Percentiles rank a stretch among this genome's conserved stretches.
Conservation (phyloP, 1,284 basidiomycete species). For the Albatrellus sp. region DNA sequence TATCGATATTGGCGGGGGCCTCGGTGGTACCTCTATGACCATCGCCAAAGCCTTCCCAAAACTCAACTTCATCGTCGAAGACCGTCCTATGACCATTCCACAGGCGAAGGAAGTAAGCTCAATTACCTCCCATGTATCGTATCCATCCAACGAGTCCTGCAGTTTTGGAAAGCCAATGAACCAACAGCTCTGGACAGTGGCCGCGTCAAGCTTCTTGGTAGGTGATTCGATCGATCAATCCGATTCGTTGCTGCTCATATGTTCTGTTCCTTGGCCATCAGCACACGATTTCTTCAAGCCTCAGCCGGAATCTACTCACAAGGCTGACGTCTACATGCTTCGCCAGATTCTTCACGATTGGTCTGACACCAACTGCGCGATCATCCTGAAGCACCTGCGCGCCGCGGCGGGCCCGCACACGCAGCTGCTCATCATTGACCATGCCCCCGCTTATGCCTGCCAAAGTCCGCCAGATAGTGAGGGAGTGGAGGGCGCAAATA, state of each 20-base stretch:
- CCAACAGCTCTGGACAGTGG: constrained; percentile 13
- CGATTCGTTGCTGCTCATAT: no score
- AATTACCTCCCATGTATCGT: no score
- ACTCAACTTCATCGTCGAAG: constrained; percentile 15
- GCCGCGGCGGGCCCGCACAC: constrained; percentile 12
- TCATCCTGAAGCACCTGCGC: constrained; percentile 14
- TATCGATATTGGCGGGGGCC: constrained; percentile 16
- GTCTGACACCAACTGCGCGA: constrained; percentile 11
- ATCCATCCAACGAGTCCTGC: no score
- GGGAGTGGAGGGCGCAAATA: constrained; percentile 1
- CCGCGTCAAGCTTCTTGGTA: constrained; percentile 12
- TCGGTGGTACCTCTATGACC: constrained; percentile 12
- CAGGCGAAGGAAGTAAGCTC: neutral
- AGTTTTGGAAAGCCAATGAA: constrained; percentile 15
- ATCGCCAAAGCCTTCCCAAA: constrained; percentile 13
- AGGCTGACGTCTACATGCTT: constrained; percentile 16
- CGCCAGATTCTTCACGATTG: constrained; percentile 17
- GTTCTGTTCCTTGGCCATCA: constrained; percentile 6
- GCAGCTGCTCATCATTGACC: constrained; percentile 16
- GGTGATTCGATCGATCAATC: neutral
- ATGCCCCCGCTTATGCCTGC: constrained; percentile 12
- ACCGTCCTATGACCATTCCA: neutral
- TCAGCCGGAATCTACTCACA: constrained; percentile 11
- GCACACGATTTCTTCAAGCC: constrained; percentile 17
- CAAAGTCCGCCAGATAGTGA: neutral